Evolutionary conservation across 192 early-diverging fungal species (phyloP).

Genomic region (Coemansia umbellata): DNA sequence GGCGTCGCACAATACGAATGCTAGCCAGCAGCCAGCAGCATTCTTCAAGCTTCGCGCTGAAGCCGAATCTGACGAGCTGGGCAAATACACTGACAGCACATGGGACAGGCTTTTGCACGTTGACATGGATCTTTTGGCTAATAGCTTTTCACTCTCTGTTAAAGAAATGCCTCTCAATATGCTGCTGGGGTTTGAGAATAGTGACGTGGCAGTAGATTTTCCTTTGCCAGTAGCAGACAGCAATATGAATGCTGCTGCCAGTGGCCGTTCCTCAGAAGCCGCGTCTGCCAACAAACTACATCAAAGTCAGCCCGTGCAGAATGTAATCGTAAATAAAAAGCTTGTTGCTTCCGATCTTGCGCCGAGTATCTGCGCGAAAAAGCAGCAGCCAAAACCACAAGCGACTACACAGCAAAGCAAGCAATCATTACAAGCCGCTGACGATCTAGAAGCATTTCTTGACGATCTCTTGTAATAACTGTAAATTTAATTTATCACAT

Average conservation of each 20-base stretch:
- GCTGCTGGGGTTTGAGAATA: background rate
- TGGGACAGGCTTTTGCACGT: constrained; percentile 23
- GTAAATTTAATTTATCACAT: background rate
- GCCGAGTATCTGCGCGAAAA: background rate
- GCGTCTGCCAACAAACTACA: too few species aligned
- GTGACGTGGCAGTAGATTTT: background rate
- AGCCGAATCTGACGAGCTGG: constrained; percentile 11
- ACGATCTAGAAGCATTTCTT: constrained; percentile 41
- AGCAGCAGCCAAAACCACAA: background rate
- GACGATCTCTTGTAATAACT: constrained; percentile 28
- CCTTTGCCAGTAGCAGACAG: background rate
- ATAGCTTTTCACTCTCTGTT: background rate
- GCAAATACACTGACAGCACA: background rate
- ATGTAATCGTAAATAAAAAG: background rate
- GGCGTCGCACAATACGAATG: constrained; percentile 2
- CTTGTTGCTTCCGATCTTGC: background rate
- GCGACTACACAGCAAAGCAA: background rate
- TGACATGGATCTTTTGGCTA: constrained; percentile 7
- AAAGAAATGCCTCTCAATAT: background rate
- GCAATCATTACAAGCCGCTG: constrained; percentile 2
- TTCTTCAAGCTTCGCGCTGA: constrained; percentile 36
- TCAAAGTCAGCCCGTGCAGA: too few species aligned
- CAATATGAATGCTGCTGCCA: background rate
- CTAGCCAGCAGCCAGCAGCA: constrained; percentile 16
- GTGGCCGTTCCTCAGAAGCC: background rate